Base-by-base conservation (phyloP, 805 yeast species). In the Myxozyma udenii region DNA sequence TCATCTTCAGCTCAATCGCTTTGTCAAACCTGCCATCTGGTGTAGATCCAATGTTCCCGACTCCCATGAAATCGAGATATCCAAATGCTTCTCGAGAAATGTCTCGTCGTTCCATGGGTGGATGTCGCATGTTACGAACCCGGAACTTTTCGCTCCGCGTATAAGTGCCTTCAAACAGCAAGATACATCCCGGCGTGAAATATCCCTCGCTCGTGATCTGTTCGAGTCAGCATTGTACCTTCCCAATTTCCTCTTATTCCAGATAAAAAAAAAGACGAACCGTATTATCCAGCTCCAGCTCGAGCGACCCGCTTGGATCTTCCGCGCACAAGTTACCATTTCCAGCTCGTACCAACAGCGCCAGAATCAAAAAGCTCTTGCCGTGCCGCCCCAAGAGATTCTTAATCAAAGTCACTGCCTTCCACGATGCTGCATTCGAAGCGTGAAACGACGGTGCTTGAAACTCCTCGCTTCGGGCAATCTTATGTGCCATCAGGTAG, bases 301-400 rank as follows among this genome's bases (percentile, higher is more conserved):
- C 83, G 9, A 91, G 82, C 39, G 75, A 69, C 52, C 88, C 96
- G 1, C 89, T 78, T 3, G 83, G 78, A 66, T 93, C 99, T 63
- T 89, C 95, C 25, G 95, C 65, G 42, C 79, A 78, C 78, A 80
- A 84, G n/a, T 76, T 71, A 1, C 91, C 95, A 46, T 76, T 78
- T 9, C 79, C 72, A 48, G 81, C 81, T 51, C 75, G 74, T 1
- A 83, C 74, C 9, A 93, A 67, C 51, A 89, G 71, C 0, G 98
- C 99, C 62, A 90, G 80, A 2, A 93, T 65, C 5, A 85, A 71
- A 64, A 93, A 93, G 50, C 79, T 75, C 47, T 78, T 74, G 3
- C 91, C 91, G 61, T 85, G 85, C 48, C 96, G 72, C 26, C 98
- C 99, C 25, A 93, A 66, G 52, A 93, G 71, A 66, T 90, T 90